Evolutionary conservation across 352 stramenopile genomes (phyloP).

Genomic region (Phytophthora quininea): DNA sequence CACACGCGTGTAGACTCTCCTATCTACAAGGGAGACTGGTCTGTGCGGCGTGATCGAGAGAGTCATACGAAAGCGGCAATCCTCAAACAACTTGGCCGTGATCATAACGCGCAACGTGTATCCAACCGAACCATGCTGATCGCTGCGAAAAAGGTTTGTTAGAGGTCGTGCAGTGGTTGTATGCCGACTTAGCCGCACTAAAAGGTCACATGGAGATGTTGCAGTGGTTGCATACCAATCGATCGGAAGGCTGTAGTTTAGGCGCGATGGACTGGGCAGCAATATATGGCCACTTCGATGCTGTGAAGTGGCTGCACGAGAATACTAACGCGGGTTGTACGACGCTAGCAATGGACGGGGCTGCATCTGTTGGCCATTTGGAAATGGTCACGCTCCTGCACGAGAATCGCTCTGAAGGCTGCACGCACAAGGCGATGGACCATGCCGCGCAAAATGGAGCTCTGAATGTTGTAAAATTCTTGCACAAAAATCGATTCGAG

Average conservation of each 20-base stretch:
- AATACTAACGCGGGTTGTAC: neutral
- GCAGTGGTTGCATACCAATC: neutral
- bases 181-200: neutral
- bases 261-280: neutral
- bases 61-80: neutral
- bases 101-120: neutral
- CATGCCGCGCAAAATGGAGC: neutral
- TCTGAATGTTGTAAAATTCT: neutral
- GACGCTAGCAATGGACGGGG: neutral
- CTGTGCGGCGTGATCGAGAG: constrained; percentile 5
- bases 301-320: neutral
- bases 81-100: neutral
- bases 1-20: constrained; percentile 6
- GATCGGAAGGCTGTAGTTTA: neutral
- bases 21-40: neutral
- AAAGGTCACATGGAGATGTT: neutral
- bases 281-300: neutral
- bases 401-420: constrained; percentile 1
- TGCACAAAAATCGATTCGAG: neutral
- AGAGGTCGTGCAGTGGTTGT: constrained; percentile 23
- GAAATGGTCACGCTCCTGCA: constrained; percentile 1
- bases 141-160: constrained; percentile 21
- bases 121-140: constrained; percentile 17
- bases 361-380: neutral
- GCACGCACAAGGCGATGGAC: neutral